Base-by-base conservation (phyloP, 2,329 filamentous ascomycete species). In the Trichoderma aggressivum region DNA sequence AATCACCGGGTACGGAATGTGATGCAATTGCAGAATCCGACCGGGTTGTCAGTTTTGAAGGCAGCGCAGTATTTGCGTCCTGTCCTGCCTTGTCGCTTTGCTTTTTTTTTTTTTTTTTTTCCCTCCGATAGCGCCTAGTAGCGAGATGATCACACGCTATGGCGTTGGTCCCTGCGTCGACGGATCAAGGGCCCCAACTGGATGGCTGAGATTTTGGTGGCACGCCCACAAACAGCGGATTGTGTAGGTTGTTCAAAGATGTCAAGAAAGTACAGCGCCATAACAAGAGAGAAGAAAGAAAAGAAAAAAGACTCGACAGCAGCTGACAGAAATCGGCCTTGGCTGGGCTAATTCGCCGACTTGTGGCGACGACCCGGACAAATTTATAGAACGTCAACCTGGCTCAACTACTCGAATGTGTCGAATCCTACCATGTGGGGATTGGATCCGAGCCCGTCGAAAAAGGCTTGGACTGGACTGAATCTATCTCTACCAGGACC, bases 131-230 rank as follows among this genome's bases (percentile, higher is more conserved):
- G 53, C 36, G 28, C 39, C 39, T 43, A 43, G 39, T 59, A 67
- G 34, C 7, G 36, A 55, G 64, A 28, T 43, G 53, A 59, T 30
- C 26, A 24, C 53, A 34, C 55, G 64, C 55, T 67, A 67, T 67
- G 34, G 30, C 36, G 64, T 28, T 55, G 63, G 63, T 65, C 63
- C 63, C 39, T 56, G 63, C 47, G 47, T 55, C 63, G 47, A 65
- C 50, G 63, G 63, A 16, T 43, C 18, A 24, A 24, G 3, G 11
- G 21, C n/a, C 21, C 47, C 47, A 53, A 53, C 26, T 11, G 55
- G 30, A 26, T 32, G 64, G 53, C 64, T 28, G 34, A 47, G 59
- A n/a, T 10, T 30, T 43, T 18, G 21, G 12, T 8, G 56, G 24
- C 24, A n/a, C 53, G 24, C 16, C 24, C 11, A 32, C 55, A 59